Percentiles rank a stretch among this genome's conserved stretches.
Conservation (phyloP, 768 basidiomycete species). For the Cystobasidium tubakii region DNA sequence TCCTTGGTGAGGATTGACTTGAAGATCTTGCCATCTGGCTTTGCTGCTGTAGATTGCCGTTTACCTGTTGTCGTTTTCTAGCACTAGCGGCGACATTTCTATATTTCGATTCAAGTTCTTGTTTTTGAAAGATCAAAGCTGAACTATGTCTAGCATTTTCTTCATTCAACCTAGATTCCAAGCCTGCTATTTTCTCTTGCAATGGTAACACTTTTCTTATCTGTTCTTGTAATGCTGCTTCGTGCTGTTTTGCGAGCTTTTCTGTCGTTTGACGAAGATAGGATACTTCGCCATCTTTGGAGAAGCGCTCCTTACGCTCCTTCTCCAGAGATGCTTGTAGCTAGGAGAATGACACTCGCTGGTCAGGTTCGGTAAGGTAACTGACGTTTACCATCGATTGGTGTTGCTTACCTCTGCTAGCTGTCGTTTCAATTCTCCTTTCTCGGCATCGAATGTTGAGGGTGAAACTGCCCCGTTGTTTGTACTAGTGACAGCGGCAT, state of each 20-base stretch:
- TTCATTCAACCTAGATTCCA: neutral
- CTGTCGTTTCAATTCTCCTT: neutral
- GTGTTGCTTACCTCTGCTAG: neutral
- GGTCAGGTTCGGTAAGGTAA: neutral
- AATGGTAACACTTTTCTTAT: neutral
- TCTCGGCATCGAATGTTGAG: neutral
- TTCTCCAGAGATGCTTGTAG: neutral
- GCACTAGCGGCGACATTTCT: neutral
- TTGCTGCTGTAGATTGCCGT: neutral
- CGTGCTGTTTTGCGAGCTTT: neutral
- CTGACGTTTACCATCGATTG: neutral
- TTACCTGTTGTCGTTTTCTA: neutral
- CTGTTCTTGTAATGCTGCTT: neutral
- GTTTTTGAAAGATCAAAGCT: neutral
- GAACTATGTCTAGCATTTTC: neutral
- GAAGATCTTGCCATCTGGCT: neutral
- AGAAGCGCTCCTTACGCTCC: neutral
- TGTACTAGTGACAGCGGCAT: neutral
- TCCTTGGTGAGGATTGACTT: slow-evolving; percentile 3
- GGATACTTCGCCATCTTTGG: neutral
- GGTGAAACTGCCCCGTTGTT: neutral
- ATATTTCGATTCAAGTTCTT: slow-evolving; percentile 9
- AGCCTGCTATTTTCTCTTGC: neutral
- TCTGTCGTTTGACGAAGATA: neutral
- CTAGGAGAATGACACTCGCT: neutral